Base-by-base conservation (phyloP, 371 early-diverging fungal species). In the Chytridiales sp. region DNA sequence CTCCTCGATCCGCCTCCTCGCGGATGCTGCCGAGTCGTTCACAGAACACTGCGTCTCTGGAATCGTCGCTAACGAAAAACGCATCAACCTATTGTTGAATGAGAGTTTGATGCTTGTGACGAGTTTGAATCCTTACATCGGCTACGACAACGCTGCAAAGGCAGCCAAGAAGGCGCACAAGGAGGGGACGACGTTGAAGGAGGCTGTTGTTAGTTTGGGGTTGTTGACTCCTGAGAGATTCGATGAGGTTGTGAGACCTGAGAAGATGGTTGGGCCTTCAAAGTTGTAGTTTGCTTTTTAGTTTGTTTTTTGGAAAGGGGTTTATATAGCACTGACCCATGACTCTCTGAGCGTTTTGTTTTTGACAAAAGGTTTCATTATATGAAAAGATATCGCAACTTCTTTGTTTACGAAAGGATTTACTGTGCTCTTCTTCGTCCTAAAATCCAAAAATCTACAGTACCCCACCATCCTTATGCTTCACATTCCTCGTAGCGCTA, bases 161-260 rank as follows among this genome's bases (percentile, higher is more conserved):
- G 85, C 85, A 24, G 95, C 97, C 53, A 96, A 96, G 84, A 92
- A 92, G 80, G 97, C 97, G 26, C 94, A 94, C 81, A 91, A 92
- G 76, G 90, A 73, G 61, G 73, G 77, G 30, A 75, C 76, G 29
- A 43, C 68, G 8, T 81, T 95, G 58, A 92, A 90, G 82, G 86
- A 93, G 72, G 89, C 95, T 19, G 91, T 91, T 19, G 76, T 95
- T 34, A 67, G 83, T 1, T 82, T 95, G 36, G 88, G 87, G 29
- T 70, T 91, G 26, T 78, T 95, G 53, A 90, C 88, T 54, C 77
- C 79, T 31, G 87, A 92, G 75, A 85, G 95, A 74, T 96, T 94
- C 78, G 89, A 87, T 67, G 72, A 89, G 72, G 94, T 90, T 85
- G 95, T 96, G 58, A 78, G 86, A 41, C 96, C 96, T 17, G 92